Evolutionary conservation across 805 yeast genomes (phyloP), one percentile per base, ranked within the genome.

Genomic region (Candida silvatica): DNA sequence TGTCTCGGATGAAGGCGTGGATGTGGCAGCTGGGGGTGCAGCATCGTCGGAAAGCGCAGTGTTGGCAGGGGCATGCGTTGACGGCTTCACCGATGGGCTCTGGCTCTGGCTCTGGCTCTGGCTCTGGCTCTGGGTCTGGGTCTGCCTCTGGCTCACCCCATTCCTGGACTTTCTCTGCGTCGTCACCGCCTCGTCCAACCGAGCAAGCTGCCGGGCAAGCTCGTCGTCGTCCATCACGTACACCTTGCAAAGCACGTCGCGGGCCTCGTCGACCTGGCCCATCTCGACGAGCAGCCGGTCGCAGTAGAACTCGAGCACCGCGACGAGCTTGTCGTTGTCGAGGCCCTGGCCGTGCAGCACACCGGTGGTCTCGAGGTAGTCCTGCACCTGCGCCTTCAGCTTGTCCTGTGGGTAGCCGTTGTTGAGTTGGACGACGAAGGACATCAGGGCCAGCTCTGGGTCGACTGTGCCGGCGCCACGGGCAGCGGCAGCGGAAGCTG

Each of bases 381-480:
- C 25, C 25, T 49, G 54, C 6, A 56, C 37, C 29, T 58, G 62
- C 4, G 20, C 33, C 14, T 38, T 42, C 31, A 55, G 37, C 12
- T 36, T 36, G 6, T 20, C 28, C 15, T 46, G 17, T 1, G 51
- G 37, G 27, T 48, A 41, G 4, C 51, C 54, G 34, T 58, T 55
- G 4, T 56, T 42, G 11, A 46, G 39, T 35, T 58, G 61, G 23
- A 54, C 48, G 12, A 56, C 46, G 31, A 53, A 55, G 31, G 57
- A 49, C 47, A 55, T 50, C 24, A 56, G 40, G 4, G 43, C 37
- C 15, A 56, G 25, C 16, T 54, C 61, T 3, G 54, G 45, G 33
- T 56, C 56, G 8, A 46, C 35, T n/a, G n/a, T n/a, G n/a, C n/a
- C n/a, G n/a, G n/a, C n/a, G n/a, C n/a, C n/a, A n/a, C n/a, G n/a